Base-by-base conservation (phyloP, 495 filamentous ascomycete species). In the Poronia punctata region DNA sequence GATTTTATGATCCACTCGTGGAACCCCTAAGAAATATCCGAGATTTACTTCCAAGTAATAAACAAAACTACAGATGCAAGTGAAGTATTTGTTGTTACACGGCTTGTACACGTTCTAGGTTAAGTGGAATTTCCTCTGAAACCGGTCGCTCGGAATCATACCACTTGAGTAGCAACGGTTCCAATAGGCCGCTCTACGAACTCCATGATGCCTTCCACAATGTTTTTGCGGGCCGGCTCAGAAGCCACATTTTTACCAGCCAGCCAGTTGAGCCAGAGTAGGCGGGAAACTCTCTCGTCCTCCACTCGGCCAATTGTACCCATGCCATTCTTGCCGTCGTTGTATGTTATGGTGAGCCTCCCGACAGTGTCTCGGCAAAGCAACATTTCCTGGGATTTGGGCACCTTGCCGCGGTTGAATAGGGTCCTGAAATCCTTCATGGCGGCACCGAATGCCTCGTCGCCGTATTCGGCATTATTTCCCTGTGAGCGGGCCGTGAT, bases 131-230 rank as follows among this genome's bases (percentile, higher is more conserved):
- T 7, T 40, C 11, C 11, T 10, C 16, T 9, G 21, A 10, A 14
- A n/a, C 15, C 11, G 17, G 62, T 61, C 30, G 45, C 48, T 16
- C 61, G 17, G 8, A 11, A 31, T 38, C 22, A 62, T 45, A 66
- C 46, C 11, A 93, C 82, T 61, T 82, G 83, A 38, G 83, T 75
- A 17, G 80, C 82, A 6, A 95, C 78, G 0, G 87, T 93, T 6
- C 89, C 90, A 31, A 94, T 75, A 0, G 92, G 92, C 50, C 92
- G 63, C 66, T 89, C 86, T 11, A 90, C 89, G 65, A 96, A 78
- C 40, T 76, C 79, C 75, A 95, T 80, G 36, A 93, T 69, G 0
- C 92, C 92, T 26, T 95, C 82, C 4, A 95, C 83, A 40, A 98
- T 79, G 39, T 74, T 88, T 67, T 76, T 70, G 46, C 92, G 72